Percentiles rank a stretch among this genome's conserved stretches.
Conservation (phyloP, 176 grass and related monocot species). For the Musa schizocarpa region DNA sequence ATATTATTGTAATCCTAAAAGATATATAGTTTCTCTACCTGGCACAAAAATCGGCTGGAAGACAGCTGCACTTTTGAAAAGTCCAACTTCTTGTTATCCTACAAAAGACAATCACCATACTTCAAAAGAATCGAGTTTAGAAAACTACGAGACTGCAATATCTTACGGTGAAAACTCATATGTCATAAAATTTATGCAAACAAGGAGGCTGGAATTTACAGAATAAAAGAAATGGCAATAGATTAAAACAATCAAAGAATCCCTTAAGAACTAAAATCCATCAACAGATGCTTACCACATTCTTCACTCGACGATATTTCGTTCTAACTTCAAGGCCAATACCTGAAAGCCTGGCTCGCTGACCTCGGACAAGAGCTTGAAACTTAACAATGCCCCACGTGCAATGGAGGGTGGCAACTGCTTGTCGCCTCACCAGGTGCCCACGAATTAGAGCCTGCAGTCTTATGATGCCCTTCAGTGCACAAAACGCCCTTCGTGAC, state of each 20-base stretch:
- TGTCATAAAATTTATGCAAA: no score
- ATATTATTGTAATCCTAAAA: not conserved
- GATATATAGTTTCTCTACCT: constrained; percentile 28
- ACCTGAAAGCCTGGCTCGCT: constrained; percentile 40
- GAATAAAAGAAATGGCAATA: no score
- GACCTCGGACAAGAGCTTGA: constrained; percentile 61
- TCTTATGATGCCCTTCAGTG: constrained; percentile 69
- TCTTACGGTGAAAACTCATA: no score
- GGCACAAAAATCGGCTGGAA: constrained; percentile 47
- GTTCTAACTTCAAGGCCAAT: constrained; percentile 18
- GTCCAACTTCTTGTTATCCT: constrained; percentile 37
- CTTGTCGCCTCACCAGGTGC: constrained; percentile 86
- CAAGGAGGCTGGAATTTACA: no score
- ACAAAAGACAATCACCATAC: constrained; percentile 1
- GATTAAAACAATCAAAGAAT: no score
- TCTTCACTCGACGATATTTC: constrained; percentile 23
- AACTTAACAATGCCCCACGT: constrained; percentile 72
- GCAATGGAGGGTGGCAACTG: constrained; percentile 59
- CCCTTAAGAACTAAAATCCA: not conserved
- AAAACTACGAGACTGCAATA: not conserved
- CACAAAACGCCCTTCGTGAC: constrained; percentile 70
- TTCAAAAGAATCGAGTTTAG: not conserved
- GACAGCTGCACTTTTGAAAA: constrained; percentile 61
- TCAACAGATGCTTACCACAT: constrained; percentile 17
- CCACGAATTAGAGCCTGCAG: constrained; percentile 78